These are phyloP conservation scores for Polygonum maritimum DNA, from an alignment of 148 eudicot species.

Conservation along the genomic window DNA sequence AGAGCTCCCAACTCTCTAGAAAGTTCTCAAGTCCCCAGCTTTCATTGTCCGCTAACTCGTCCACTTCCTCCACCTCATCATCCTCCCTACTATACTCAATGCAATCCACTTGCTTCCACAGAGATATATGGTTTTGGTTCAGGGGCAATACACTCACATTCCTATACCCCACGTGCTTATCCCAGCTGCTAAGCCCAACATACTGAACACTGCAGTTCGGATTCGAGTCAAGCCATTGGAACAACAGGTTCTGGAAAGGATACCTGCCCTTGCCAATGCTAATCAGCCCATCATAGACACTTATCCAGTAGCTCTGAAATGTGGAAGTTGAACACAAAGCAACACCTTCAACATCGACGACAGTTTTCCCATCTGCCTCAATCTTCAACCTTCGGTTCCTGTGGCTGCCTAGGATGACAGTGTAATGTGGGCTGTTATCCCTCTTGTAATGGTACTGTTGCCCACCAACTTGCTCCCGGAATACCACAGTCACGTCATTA, in stretches of 20 bases:
- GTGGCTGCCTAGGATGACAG: slow-evolving; percentile 84
- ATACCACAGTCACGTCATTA: slow-evolving; percentile 88
- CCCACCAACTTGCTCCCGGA: slow-evolving; percentile 81
- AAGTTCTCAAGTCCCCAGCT: slow-evolving; percentile 68
- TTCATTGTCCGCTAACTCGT: slow-evolving; percentile 37
- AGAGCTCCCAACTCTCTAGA: slow-evolving; percentile 86
- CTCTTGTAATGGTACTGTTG: slow-evolving; percentile 91
- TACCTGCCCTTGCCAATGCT: slow-evolving; percentile 91
- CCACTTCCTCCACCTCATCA: slow-evolving; percentile 43
- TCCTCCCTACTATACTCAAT: slow-evolving; percentile 39
- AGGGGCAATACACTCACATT: slow-evolving; percentile 77
- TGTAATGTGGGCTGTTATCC: slow-evolving; percentile 88
- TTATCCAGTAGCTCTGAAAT: slow-evolving; percentile 91
- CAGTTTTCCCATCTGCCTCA: slow-evolving; percentile 76
- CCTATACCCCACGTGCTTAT: slow-evolving; percentile 91
- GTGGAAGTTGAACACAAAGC: slow-evolving; percentile 71
- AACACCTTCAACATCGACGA: slow-evolving; percentile 74
- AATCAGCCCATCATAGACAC: slow-evolving; percentile 86
- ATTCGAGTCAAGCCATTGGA: slow-evolving; percentile 89
- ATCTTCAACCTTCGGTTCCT: slow-evolving; percentile 72
- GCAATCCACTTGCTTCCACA: slow-evolving; percentile 79
- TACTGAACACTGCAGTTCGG: slow-evolving; percentile 80
- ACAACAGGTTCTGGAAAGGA: slow-evolving; percentile 88
- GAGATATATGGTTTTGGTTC: slow-evolving; percentile 68
- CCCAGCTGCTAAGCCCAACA: slow-evolving; percentile 97